Base-by-base conservation (phyloP, 169 alveolate genomes). In the Amoebophrya sp. region DNA sequence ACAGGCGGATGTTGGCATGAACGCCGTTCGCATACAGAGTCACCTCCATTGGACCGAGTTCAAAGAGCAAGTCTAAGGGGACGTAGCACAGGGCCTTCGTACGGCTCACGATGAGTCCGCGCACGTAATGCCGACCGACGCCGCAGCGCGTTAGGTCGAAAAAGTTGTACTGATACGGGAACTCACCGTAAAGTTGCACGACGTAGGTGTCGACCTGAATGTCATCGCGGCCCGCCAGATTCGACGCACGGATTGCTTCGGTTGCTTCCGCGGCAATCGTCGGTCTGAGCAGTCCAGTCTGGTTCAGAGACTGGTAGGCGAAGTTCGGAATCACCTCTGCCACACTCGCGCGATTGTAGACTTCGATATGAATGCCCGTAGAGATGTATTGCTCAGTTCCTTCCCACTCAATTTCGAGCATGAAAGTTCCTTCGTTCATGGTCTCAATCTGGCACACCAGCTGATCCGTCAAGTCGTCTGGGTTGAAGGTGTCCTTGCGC, bases 301-400 rank as follows among this genome's bases (percentile, higher is more conserved):
- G 83, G 83, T 65, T 65, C 83, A 65, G 83, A 1, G 10, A 6
- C 33, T 65, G 83, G 26, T 65, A 65, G 38, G 83, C 83, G 83
- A 6, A 65, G 2, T 12, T 18, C 36, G 83, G 83, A 18, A 65
- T 65, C 39, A 65, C n/a, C 26, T 65, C 83, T 29, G 3, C 2
- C 83, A 65, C 83, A 26, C 18, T 65, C 83, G 83, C 83, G 36
- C 83, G 83, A 18, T 65, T 65, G 83, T 65, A 65, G 38, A 65
- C 83, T 10, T 65, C 83, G 83, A 65, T 26, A 36, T 6, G 18
- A 10, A 65, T 36, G 83, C 83, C 83, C 12, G 83, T 65, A 10
- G 2, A 29, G 2, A 65, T 26, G 83, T 65, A 65, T 36, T 65
- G 83, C 33, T 36, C 83, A 10, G 83, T 65, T 6, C 83, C 83